Conservation (phyloP, 1,284 basidiomycete genomes). For the Apiotrichum gamsii region DNA sequence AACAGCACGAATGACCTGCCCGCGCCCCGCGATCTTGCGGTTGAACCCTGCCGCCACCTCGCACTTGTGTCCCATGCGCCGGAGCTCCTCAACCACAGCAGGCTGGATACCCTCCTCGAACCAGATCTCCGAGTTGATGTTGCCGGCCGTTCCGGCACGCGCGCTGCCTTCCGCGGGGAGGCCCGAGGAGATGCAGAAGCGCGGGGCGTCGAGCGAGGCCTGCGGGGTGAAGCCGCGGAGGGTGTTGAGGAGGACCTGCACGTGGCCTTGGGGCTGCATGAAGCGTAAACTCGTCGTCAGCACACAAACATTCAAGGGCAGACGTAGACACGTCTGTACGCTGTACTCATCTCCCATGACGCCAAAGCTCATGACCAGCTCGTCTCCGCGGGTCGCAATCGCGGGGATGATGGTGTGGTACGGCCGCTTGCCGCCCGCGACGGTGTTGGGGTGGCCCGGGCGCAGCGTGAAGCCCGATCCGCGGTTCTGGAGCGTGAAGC, state of each 20-base stretch:
- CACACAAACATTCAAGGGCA: too few species aligned
- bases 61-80: constrained; percentile 78
- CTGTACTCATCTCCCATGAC: constrained; percentile 63
- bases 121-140: constrained; percentile 67
- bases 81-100: constrained; percentile 57
- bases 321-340: constrained; percentile 4
- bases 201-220: constrained; percentile 78
- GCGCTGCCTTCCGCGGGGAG: constrained; percentile 57
- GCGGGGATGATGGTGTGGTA: constrained; percentile 93
- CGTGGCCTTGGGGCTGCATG: constrained; percentile 24
- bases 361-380: constrained; percentile 79
- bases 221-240: constrained; percentile 73
- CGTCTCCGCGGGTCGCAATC: constrained; percentile 66
- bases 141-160: constrained; percentile 49
- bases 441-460: constrained; percentile 74
- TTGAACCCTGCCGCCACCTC: constrained; percentile 58
- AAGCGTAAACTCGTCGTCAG: constrained; percentile 5
- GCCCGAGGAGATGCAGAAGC: constrained; percentile 85
- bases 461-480: constrained; percentile 75
- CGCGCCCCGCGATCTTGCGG: constrained; percentile 77
- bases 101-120: constrained; percentile 71
- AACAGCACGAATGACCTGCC: constrained; percentile 76
- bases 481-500: constrained; percentile 92
- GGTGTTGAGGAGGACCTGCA: constrained; percentile 70
- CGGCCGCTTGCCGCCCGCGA: constrained; percentile 76